Percentiles rank a stretch among this genome's conserved stretches.
These are phyloP conservation scores for Zoysia japonica DNA, from an alignment of 176 grass and related monocot genomes.

Conservation along the genomic window DNA sequence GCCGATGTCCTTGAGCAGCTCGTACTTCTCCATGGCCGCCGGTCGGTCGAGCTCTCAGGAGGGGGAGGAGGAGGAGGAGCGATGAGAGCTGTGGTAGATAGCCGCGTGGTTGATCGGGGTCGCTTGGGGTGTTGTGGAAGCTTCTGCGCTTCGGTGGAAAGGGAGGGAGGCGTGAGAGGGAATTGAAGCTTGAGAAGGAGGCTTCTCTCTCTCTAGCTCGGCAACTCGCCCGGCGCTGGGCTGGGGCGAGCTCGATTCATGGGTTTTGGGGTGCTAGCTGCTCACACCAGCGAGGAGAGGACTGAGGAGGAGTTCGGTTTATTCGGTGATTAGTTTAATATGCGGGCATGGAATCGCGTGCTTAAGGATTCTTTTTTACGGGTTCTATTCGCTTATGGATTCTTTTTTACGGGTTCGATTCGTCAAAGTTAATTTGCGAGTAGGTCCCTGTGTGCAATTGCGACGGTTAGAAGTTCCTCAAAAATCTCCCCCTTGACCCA, in stretches of 20 bases:
- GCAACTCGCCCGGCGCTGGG: neutral
- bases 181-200: slow-evolving; percentile 50
- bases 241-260: slow-evolving; percentile 35
- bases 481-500: no score
- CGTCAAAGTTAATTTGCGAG: neutral
- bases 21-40: slow-evolving; percentile 85
- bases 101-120: neutral
- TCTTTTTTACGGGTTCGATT: neutral
- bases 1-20: slow-evolving; percentile 95
- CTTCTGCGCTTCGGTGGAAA: slow-evolving; percentile 2
- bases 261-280: no score
- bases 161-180: neutral
- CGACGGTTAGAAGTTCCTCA: neutral
- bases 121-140: slow-evolving; percentile 3
- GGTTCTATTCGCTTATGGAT: neutral
- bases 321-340: slow-evolving; percentile 38
- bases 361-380: neutral
- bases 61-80: neutral
- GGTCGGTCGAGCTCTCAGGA: neutral
- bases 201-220: neutral
- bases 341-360: slow-evolving; percentile 3
- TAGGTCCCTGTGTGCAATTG: neutral
- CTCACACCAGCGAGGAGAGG: neutral
- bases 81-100: no score
- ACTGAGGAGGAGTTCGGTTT: slow-evolving; percentile 5